Base-by-base conservation (phyloP, 1,284 basidiomycete genomes). In the Polyporus tsugae region DNA sequence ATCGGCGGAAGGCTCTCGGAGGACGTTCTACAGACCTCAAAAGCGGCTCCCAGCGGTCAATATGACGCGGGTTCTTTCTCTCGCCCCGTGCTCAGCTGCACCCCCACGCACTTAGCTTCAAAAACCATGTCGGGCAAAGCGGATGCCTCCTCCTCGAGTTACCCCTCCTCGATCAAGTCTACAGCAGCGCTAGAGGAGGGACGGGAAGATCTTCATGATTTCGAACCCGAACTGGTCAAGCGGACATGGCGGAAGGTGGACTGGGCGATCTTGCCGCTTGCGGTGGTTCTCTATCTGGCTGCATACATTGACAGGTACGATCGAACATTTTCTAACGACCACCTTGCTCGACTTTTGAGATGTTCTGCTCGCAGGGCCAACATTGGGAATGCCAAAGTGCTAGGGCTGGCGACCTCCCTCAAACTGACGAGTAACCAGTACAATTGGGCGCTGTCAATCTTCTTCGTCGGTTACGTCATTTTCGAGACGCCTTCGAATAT, bases 381-480 rank as follows among this genome's bases (percentile, higher is more conserved):
- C 67, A 83, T 85, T 65, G 84, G 82, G 39, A 84, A 84, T 67
- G 83, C 83, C 2, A 79, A 80, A 42, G 77, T 84, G 13, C 74
- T 79, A 17, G 78, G 78, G 0, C 61, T 79, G 22, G 67, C 69
- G 11, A 68, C 67, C 11, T 62, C 70, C 19, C 73, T 79, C 11
- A 59, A 73, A 19, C 70, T 79, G 22, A 78, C 75, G 2, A 65
- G 67, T 41, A 79, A 85, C 7, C 85, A 84, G 66, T 90, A 90
- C 75, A 90, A 90, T 71, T 87, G 86, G 3, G 82, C 86, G 2
- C 78, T 91, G n/a, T 87, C 88, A 0, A 75, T 91, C 17, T 90
- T 89, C 80, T 90, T 93, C 74, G 83, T 89, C 0, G 87, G 89
- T 63, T 92, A 93, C 75, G 86, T 92, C 33, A 71, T 88, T 17